Conservation (phyloP, 2,329 filamentous ascomycete species). For the Lasiodiplodia sp. region DNA sequence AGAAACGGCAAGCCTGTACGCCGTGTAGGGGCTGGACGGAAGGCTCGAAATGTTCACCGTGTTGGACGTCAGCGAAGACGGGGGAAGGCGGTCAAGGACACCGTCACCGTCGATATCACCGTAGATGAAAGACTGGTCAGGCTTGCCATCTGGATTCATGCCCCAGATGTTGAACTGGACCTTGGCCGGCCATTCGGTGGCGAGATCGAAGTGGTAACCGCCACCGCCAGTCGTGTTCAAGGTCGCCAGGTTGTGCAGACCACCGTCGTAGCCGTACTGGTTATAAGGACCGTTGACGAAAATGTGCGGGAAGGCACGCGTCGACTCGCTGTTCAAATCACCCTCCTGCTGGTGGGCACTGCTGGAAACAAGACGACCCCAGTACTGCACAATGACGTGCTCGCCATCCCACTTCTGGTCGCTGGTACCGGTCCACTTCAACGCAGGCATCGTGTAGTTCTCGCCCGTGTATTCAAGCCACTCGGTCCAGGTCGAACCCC, state of each 20-base stretch:
- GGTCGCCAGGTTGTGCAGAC: constrained; percentile 61
- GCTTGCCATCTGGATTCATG: constrained; percentile 68
- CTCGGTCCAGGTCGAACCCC: constrained; percentile 65
- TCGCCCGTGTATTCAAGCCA: constrained; percentile 65
- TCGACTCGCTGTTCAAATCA: constrained; percentile 54
- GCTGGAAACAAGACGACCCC: constrained; percentile 65
- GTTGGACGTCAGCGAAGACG: constrained; percentile 62
- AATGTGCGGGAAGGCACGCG: constrained; percentile 59
- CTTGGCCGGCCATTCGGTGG: constrained; percentile 69
- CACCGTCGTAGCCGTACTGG: constrained; percentile 69
- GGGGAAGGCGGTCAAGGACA: constrained; percentile 68
- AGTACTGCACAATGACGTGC: constrained; percentile 70
- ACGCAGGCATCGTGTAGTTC: constrained; percentile 56
- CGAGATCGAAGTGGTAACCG: constrained; percentile 67
- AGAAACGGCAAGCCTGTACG: constrained; percentile 62
- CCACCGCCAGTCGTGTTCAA: constrained; percentile 57
- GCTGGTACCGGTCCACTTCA: constrained; percentile 66
- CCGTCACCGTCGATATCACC: constrained; percentile 69
- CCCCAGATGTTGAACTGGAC: constrained; percentile 73
- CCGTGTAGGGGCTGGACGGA: constrained; percentile 50
- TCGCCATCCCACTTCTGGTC: constrained; percentile 67
- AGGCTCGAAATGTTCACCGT: constrained; percentile 65
- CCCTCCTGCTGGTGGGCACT: constrained; percentile 67
- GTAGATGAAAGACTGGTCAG: constrained; percentile 65
- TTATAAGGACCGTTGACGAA: constrained; percentile 70